Evolutionary conservation across 2,329 filamentous ascomycete genomes (phyloP).

Genomic region (Botryosphaeria dothidea): DNA sequence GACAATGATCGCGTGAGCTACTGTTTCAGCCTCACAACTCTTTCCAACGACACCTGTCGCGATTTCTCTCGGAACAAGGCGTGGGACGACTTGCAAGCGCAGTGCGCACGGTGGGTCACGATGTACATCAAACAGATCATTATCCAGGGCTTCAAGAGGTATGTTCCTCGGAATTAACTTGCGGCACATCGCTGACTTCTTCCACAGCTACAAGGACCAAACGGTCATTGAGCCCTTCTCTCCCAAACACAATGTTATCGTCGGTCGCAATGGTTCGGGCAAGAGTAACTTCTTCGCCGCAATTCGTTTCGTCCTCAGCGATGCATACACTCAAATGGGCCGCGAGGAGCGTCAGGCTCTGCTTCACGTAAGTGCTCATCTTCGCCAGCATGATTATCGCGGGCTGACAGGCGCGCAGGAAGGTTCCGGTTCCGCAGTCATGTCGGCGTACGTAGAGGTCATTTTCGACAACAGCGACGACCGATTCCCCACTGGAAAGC

Average conservation of each 20-base stretch:
- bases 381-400: too few species aligned
- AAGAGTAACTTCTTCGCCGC: conserved; percentile 99
- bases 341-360: conserved; percentile 94
- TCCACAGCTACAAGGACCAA: conserved; percentile 92
- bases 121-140: conserved; percentile 99
- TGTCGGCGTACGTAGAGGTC: conserved; percentile 99
- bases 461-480: conserved; percentile 98
- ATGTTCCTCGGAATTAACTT: conserved; percentile 25
- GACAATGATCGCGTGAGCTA: conserved; percentile 13
- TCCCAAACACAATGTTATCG: conserved; percentile 95
- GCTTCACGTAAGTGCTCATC: conserved; percentile 64
- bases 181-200: conserved; percentile 19
- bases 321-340: conserved; percentile 94
- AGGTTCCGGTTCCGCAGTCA: conserved; percentile 94
- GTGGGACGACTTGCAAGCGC: not conserved
- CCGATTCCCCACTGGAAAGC: conserved; percentile 88
- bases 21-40: not conserved
- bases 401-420: conserved; percentile 53
- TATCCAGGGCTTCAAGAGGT: conserved; percentile 99
- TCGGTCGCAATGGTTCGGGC: conserved; percentile 97
- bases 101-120: conserved; percentile 30
- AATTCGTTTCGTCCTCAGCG: conserved; percentile 96
- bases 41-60: not conserved
- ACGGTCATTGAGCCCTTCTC: conserved; percentile 98
- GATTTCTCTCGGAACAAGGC: not conserved